Conservation (phyloP, 2,329 filamentous ascomycete species). For the Fusarium sororula region DNA sequence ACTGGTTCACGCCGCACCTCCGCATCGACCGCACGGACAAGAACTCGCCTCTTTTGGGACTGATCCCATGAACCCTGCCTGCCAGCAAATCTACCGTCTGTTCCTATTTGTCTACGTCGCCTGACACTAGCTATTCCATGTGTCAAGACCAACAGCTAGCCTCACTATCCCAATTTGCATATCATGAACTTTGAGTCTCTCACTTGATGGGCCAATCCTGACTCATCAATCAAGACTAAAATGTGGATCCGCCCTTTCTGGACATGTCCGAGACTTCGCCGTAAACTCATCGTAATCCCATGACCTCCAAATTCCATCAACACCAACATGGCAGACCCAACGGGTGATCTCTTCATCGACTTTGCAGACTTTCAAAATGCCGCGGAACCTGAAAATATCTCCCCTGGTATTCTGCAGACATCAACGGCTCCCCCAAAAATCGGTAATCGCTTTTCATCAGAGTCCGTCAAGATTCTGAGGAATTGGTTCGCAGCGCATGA, state of each 20-base stretch:
- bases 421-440: constrained; percentile 29
- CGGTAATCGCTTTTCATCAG: constrained; percentile 26
- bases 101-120: neutral
- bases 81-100: neutral
- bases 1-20: neutral
- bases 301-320: constrained; percentile 13
- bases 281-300: neutral
- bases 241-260: constrained; percentile 34
- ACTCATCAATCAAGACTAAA: constrained; percentile 11
- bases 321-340: constrained; percentile 14
- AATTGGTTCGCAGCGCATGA: constrained; percentile 81
- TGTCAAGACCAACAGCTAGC: neutral
- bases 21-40: neutral
- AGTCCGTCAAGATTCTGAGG: constrained; percentile 65
- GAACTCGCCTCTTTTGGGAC: neutral
- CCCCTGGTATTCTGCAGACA: constrained; percentile 18
- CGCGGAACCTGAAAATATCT: constrained; percentile 3
- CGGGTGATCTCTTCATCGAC: neutral
- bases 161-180: neutral
- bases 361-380: constrained; percentile 1
- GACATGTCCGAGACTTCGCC: constrained; percentile 34
- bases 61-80: neutral
- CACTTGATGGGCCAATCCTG: neutral
- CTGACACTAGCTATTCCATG: neutral
- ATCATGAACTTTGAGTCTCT: constrained; percentile 1